Evolutionary conservation across 2,329 filamentous ascomycete species (phyloP).

Genomic region (Diaporthe velutina): DNA sequence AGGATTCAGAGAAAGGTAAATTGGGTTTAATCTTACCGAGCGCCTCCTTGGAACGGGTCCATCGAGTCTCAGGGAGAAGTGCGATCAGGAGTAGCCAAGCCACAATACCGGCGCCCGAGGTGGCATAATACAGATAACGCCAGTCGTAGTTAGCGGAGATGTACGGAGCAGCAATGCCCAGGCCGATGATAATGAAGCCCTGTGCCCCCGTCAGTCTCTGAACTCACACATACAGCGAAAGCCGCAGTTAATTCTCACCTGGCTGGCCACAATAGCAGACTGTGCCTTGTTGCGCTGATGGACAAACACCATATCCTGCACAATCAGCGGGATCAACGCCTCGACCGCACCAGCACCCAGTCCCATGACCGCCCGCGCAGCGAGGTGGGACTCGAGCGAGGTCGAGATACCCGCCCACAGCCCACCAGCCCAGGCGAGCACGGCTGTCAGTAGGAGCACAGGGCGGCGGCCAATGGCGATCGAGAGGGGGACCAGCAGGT

Average conservation of each 20-base stretch:
- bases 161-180: constrained; percentile 47
- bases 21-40: constrained; percentile 42
- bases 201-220: neutral
- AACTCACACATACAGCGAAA: neutral
- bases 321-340: constrained; percentile 53
- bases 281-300: constrained; percentile 53
- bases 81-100: constrained; percentile 51
- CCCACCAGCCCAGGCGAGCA: constrained; percentile 51
- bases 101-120: constrained; percentile 47
- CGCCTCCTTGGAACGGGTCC: constrained; percentile 47
- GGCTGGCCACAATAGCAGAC: constrained; percentile 46
- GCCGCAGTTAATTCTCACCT: constrained; percentile 33
- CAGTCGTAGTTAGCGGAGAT: constrained; percentile 49
- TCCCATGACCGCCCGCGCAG: constrained; percentile 51
- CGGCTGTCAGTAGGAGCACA: constrained; percentile 50
- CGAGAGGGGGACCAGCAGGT: constrained; percentile 54
- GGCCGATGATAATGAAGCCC: constrained; percentile 48
- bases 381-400: constrained; percentile 48
- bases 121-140: constrained; percentile 53
- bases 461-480: constrained; percentile 53
- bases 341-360: constrained; percentile 53
- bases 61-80: constrained; percentile 52
- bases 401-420: constrained; percentile 52
- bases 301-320: constrained; percentile 55
- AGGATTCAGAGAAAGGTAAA: neutral